Evolutionary conservation across 139 green algal genomes (phyloP).

Genomic region (Pseudopediastrum boryanum): DNA sequence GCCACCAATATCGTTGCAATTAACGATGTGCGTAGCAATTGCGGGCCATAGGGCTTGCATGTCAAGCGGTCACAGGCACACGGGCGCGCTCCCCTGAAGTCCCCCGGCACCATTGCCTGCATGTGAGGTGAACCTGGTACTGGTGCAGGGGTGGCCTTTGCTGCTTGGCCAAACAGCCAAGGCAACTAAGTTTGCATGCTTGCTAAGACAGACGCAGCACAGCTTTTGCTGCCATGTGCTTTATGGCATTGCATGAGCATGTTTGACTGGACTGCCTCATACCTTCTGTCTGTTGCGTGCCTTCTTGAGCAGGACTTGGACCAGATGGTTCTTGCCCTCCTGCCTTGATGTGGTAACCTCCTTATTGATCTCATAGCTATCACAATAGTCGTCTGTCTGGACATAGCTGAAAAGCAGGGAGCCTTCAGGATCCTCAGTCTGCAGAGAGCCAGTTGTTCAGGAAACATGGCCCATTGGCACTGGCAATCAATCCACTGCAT

Average conservation of each 20-base stretch:
- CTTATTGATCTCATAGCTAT: conserved; percentile 50
- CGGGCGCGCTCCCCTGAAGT: too few relatives aligned
- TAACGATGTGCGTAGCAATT: too few relatives aligned
- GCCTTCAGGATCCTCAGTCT: conserved; percentile 23
- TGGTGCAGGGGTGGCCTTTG: background rate
- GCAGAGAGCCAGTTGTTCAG: background rate
- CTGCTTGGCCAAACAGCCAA: background rate
- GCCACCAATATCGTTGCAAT: too few relatives aligned
- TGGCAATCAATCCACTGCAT: background rate
- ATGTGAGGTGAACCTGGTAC: background rate
- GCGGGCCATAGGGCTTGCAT: too few relatives aligned
- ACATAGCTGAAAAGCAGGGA: conserved; percentile 61
- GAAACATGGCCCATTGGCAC: background rate
- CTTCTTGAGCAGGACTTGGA: conserved; percentile 4
- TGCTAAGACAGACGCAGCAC: background rate
- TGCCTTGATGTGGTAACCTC: conserved; percentile 42
- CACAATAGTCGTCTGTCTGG: conserved; percentile 59
- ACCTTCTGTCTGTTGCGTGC: conserved; percentile 34
- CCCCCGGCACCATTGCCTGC: background rate
- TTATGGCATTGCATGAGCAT: background rate
- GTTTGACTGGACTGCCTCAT: background rate
- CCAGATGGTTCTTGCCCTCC: conserved; percentile 44
- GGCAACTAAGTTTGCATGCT: background rate
- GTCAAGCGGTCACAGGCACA: too few relatives aligned
- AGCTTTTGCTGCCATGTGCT: background rate